Base-by-base conservation (phyloP, 805 yeast genomes). In the Cyberlindnera euphorbiiphila region DNA sequence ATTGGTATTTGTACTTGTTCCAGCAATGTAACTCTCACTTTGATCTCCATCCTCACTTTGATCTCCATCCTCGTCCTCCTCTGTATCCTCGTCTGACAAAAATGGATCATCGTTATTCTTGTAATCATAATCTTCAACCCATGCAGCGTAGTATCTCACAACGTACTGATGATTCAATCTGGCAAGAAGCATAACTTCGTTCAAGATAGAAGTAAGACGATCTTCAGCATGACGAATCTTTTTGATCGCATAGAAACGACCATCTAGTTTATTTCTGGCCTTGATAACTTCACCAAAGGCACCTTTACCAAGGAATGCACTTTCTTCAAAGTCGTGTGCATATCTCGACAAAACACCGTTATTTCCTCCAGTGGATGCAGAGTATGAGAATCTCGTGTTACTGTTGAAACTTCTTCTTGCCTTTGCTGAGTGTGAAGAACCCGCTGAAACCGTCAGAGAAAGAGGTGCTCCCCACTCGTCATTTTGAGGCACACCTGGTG, bases 271-370 rank as follows among this genome's bases (percentile, higher is more conserved):
- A 57, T 89, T 91, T 43, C 98, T 69, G 0, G 93, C 98, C 54
- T 91, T 89, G n/a, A 93, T 96, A 8, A 93, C 99, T 59, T 93
- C 97, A 6, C 99, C 99, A 62, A 84, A 93, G 0, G 95, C 99
- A 26, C 99, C 99, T 50, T 80, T 78, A 2, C 99, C 99, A 8
- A 93, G 63, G 15, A 81, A 76, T 0, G 91, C 93, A 29, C 87
- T 84, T 56, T 93, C 98, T 59, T 93, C 98, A 60, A 94, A 93
- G 57, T 93, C 99, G 45, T 89, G 77, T 4, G 80, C 84, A 56
- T 91, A 93, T 46, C 98, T 69, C 1, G 96, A 87, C 2, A 41
- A 27, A 1, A 42, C 30, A 9, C 47, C 53, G 61, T 48, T 45
- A 5, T 58, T 47, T 5, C 53, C 42, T n/a, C 58, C 56, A 28